Conservation (phyloP, 768 basidiomycete species). For the Lactarius trivialis region DNA sequence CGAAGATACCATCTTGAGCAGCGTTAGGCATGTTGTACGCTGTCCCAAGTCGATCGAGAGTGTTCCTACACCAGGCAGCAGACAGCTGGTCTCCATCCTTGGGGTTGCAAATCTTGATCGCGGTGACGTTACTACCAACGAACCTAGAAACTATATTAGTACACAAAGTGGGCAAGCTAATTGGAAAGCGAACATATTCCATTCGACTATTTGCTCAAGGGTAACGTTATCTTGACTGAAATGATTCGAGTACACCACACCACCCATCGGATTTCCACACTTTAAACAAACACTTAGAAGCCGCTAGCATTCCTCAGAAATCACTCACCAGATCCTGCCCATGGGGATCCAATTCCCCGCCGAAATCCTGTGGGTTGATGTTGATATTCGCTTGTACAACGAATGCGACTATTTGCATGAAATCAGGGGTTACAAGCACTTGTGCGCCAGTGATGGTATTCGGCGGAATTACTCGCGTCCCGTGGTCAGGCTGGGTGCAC, state of each 20-base stretch:
- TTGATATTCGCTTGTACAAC: constrained; percentile 56
- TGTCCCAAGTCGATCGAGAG: constrained; percentile 70
- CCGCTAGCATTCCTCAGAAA: not conserved
- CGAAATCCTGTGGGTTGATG: constrained; percentile 46
- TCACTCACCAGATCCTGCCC: constrained; percentile 54
- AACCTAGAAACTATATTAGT: constrained; percentile 42
- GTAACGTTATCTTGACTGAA: constrained; percentile 40
- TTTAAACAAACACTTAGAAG: not conserved
- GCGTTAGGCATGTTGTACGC: constrained; percentile 63
- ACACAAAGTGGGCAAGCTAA: not conserved
- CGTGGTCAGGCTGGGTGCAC: constrained; percentile 66
- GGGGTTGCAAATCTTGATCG: constrained; percentile 69
- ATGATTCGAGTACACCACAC: constrained; percentile 55
- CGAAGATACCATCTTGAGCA: constrained; percentile 53
- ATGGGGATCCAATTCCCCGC: constrained; percentile 75
- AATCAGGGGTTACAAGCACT: constrained; percentile 50
- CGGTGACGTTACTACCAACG: constrained; percentile 60
- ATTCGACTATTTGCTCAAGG: constrained; percentile 53
- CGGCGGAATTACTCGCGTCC: constrained; percentile 66
- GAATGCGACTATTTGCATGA: constrained; percentile 56
- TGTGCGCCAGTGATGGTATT: constrained; percentile 63
- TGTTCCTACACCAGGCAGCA: constrained; percentile 58
- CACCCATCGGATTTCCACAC: constrained; percentile 72
- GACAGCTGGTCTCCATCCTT: constrained; percentile 41
- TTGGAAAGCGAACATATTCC: constrained; percentile 51